Evolutionary conservation across 225 moss, liverwort and hornwort genomes (phyloP), one percentile per base, ranked within the genome.

Genomic region (Marchantia polymorpha): DNA sequence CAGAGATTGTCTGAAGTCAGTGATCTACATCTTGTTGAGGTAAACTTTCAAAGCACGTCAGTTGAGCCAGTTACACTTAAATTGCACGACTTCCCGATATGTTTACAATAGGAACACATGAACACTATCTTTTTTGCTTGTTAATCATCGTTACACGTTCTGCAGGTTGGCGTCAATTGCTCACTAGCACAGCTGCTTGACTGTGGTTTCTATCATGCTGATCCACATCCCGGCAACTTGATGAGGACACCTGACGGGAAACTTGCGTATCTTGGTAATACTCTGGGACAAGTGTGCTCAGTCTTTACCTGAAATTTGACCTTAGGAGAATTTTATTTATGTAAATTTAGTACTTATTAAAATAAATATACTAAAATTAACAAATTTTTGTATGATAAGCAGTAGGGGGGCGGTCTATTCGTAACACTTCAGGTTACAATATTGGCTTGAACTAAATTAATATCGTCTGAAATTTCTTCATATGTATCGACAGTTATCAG

Each of bases 131-230:
- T 7, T 70, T 0, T 69, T 12, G 19, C 17, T 71, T 2, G 69
- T 23, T 56, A 8, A 23, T 25, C 1, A 47, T 64, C 2, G 59
- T 78, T 47, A 11, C 47, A 3, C 30, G 7, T 9, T 2, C 14
- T 48, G 20, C 88, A 96, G 96, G 94, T 96, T 63, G 97, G 97
- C 39, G 94, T 94, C 59, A 92, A 91, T 73, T 97, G 97, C 81
- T 97, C 94, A 78, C 83, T 97, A 61, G 88, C 90, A 74, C 94
- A 97, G 81, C 64, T 97, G 76, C 81, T 97, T 49, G 97, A 93
- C 79, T 90, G 85, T 87, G 97, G 97, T 59, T 97, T 94, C 84
- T 97, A 97, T 81, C 94, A 97, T 91, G 97, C 93, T 77, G 97
- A 97, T 67, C 97, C 97, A 58, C 94, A 94, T 90, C 93, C 93